Evolutionary conservation across 1,284 basidiomycete species (phyloP), one percentile per base, ranked within the genome.

Genomic region (Ceratobasidium sp.): DNA sequence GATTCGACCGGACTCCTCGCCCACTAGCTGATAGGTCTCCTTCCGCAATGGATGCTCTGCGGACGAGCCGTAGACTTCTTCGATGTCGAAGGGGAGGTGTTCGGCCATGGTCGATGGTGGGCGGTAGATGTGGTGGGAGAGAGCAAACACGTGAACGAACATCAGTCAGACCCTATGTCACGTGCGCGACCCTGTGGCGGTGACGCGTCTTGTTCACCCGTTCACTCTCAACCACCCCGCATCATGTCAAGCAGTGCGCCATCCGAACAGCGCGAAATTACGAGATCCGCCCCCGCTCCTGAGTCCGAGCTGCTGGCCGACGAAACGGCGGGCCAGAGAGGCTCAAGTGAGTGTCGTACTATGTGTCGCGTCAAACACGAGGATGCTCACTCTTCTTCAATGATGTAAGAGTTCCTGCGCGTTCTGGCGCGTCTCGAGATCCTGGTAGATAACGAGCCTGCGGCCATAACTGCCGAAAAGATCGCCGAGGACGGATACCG

Each of bases 161-260:
- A n/a, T n/a, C n/a, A n/a, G n/a, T n/a, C n/a, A n/a, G n/a, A 37
- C 31, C 58, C 58, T 39, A 26, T 20, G 58, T 61, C 58, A 61
- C 33, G 58, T 61, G 58, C 7, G n/a, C n/a, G n/a, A n/a, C n/a
- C n/a, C n/a, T n/a, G n/a, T n/a, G 26, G 51, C 26, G 5, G 17
- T 26, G 10, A 28, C 26, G 54, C 26, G 26, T 31, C 17, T 20
- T 13, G 26, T 20, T 53, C 7, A 56, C 54, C 4, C 28, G 26
- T 13, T 15, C 23, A 1, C 10, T 33, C 54, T 31, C 54, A 6
- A n/a, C 8, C 17, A 26, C 26, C 54, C 17, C 23, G 20, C 20
- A 49, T n/a, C 54, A 31, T 15, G n/a, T n/a, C n/a, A n/a, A n/a
- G n/a, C 54, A 56, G 54, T 2, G 26, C 4, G 5, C 15, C 54